Base-by-base conservation (phyloP, 441 rosid species). In the Gossypium laxum region DNA sequence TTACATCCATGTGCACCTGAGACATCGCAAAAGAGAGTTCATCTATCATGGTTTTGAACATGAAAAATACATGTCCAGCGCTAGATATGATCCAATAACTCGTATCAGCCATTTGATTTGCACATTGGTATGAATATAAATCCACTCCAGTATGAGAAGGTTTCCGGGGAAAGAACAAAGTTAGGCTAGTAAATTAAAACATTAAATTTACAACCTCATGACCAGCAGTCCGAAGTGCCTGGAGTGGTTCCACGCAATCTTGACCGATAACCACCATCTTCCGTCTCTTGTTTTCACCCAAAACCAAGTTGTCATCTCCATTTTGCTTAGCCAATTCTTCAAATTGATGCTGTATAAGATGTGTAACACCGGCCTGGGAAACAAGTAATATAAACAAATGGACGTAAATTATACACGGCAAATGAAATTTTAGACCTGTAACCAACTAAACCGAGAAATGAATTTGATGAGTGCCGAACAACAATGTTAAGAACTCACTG, bases 171-270 rank as follows among this genome's bases (percentile, higher is more conserved):
- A 28, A 30, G 45, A 1, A 28, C 41, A n/a, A 6, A 28, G 8
- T 28, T 5, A n/a, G n/a, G 38, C 41, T 5, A 28, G 10, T 60
- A 60, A 60, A 7, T 17, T 14, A 24, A 24, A 67, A 24, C 14
- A 17, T 18, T 41, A n/a, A 67, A 28, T 41, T 63, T 51, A 59
- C 55, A 83, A 90, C 98, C 96, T 91, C 91, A 43, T 77, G 86
- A 58, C 89, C 86, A 76, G 82, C 85, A 74, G 64, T 84, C 60
- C 91, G 89, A 63, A 91, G 97, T 38, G 97, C 97, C 83, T 89
- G 85, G 58, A 94, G 94, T 17, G 98, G 98, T 81, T 94, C 97
- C 50, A 91, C 72, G 72, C 89, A 86, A 76, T 87, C 88, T 82
- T 89, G 97, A 78, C 93, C 89, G 71, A 92, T 87, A 74, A 92